Evolutionary conservation across 2,329 filamentous ascomycete species (phyloP), one percentile per base, ranked within the genome.

Genomic region (Neofusicoccum parvum): DNA sequence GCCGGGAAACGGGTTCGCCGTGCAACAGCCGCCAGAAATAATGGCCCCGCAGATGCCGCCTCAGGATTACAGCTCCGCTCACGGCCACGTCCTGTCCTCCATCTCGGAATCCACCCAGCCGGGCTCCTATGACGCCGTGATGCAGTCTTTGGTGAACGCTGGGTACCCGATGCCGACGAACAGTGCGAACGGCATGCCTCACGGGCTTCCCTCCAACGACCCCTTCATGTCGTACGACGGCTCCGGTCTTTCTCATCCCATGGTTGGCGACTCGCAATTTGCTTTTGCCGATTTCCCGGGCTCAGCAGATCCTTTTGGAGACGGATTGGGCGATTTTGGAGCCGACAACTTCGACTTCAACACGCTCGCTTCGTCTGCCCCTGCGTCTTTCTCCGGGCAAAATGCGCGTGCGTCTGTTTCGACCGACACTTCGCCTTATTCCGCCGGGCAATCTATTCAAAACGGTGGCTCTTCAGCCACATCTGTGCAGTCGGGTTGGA

Each of bases 401-500:
- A 72, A 76, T 65, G 73, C 72, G 63, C 68, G 72, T 20, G 73
- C 72, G 4, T 73, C 74, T 9, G 60, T 73, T 12, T 78, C 76
- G 5, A 72, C 74, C 1, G 74, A 74, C 34, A 71, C 72, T 5
- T 78, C 76, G 3, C 76, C 76, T 0, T 78, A 73, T 68, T 77
- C 76, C 5, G 72, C 74, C 41, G 68, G 72, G 5, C 75, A 74
- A 17, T 74, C 74, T 2, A 71, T 69, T 15, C 67, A 69, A 32
- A 74, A 73, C 1, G 74, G 71, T 46, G 70, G 73, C 20, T 70
- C 73, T 15, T 76, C 76, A 1, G 73, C 77, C 10, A 70, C 75
- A 20, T 78, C 76, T 17, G 68, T 76, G 39, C 77, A 77, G 58
- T 74, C 75, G 1, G 74, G 73, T 12, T 78, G 75, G 75, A 77